These are phyloP conservation scores for Fusarium cyanostomum DNA, from an alignment of 2,329 filamentous ascomycete species.

Conservation along the genomic window DNA sequence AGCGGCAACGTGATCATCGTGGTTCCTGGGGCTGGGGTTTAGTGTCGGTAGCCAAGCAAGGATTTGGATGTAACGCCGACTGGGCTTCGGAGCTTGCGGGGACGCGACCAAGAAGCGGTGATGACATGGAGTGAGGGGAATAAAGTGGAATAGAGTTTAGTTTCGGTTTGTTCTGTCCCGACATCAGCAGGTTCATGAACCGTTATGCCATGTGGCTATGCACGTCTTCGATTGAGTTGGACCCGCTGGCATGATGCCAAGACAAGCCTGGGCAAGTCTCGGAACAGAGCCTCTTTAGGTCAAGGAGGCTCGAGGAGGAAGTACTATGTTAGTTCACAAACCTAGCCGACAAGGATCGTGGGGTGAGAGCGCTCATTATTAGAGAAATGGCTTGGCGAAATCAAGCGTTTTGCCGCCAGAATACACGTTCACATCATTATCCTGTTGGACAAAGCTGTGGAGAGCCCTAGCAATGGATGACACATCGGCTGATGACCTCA, in stretches of 20 bases:
- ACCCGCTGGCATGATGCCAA: background rate
- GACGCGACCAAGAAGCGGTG: background rate
- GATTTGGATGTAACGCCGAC: slow-evolving; percentile 7
- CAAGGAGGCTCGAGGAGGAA: too few species aligned
- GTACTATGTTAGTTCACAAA: too few species aligned
- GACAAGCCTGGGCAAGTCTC: slow-evolving; percentile 6
- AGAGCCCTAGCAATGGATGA: too few species aligned
- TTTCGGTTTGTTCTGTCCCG: slow-evolving; percentile 9
- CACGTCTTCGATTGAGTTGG: background rate
- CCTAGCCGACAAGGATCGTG: too few species aligned
- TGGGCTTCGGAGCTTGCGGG: slow-evolving; percentile 15
- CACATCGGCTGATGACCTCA: too few species aligned
- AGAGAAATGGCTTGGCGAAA: too few species aligned
- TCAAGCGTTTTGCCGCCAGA: too few species aligned
- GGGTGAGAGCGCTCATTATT: too few species aligned
- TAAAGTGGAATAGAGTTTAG: slow-evolving; percentile 2
- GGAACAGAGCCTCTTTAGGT: background rate
- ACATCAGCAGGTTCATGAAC: slow-evolving; percentile 22
- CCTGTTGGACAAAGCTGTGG: too few species aligned
- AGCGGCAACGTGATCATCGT: background rate
- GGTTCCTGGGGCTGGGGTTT: slow-evolving; percentile 6
- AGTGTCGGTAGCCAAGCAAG: slow-evolving; percentile 17
- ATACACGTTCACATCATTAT: too few species aligned
- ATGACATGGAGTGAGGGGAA: slow-evolving; percentile 21
- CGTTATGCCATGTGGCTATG: background rate